Evolutionary conservation across 352 stramenopile genomes (phyloP).

Genomic region (Globisporangium cystogenes): DNA sequence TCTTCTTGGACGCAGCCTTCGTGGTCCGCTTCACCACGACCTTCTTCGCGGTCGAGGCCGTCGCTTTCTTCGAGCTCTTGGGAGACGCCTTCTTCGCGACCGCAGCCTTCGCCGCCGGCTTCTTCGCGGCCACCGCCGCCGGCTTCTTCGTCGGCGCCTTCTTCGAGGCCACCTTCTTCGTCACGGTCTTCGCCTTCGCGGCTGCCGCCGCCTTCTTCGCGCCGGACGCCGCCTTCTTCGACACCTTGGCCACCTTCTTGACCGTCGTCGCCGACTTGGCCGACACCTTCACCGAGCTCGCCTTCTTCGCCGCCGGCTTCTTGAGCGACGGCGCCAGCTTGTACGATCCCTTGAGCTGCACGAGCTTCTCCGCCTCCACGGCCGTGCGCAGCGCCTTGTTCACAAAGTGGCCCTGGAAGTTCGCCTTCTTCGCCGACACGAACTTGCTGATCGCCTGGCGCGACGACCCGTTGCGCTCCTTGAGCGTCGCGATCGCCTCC

Average conservation of each 20-base stretch:
- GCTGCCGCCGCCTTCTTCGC: slow-evolving; percentile 29
- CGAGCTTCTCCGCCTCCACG: slow-evolving; percentile 83
- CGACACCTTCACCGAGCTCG: slow-evolving; percentile 62
- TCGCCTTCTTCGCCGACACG: slow-evolving; percentile 81
- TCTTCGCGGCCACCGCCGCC: slow-evolving; percentile 20
- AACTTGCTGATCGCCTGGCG: slow-evolving; percentile 89
- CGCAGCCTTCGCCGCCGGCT: slow-evolving; percentile 26
- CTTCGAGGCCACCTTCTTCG: slow-evolving; percentile 69
- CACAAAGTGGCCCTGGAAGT: slow-evolving; percentile 77
- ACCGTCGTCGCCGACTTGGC: slow-evolving; percentile 32
- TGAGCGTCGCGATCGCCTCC: slow-evolving; percentile 86
- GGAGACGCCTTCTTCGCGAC: slow-evolving; percentile 25
- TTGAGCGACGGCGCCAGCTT: slow-evolving; percentile 67
- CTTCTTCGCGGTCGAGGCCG: slow-evolving; percentile 29
- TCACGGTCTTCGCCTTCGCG: slow-evolving; percentile 17
- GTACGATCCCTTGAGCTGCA: slow-evolving; percentile 85
- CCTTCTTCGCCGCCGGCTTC: slow-evolving; percentile 54
- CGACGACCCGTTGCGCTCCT: slow-evolving; percentile 91
- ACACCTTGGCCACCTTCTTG: slow-evolving; percentile 43
- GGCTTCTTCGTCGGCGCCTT: slow-evolving; percentile 63
- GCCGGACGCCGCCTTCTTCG: slow-evolving; percentile 35
- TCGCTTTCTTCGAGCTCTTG: slow-evolving; percentile 38
- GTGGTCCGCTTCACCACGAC: slow-evolving; percentile 18
- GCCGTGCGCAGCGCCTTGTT: slow-evolving; percentile 89
- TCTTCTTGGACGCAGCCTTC: slow-evolving; percentile 29